These are phyloP conservation scores for Calocybe gambosa DNA, from an alignment of 1,284 basidiomycete species.

Conservation along the genomic window DNA sequence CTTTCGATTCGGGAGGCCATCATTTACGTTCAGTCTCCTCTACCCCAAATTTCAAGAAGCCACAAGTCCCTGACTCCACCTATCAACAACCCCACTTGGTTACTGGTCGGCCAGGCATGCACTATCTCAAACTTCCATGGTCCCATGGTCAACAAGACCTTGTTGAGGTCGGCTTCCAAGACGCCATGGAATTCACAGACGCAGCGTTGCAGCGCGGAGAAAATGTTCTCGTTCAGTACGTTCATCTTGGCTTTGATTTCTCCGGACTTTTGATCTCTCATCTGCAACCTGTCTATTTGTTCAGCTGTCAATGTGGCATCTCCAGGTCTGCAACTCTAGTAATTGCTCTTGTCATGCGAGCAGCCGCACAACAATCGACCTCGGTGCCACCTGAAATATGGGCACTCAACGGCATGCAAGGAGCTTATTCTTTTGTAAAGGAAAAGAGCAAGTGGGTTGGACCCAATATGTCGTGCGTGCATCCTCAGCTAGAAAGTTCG, in stretches of 20 bases:
- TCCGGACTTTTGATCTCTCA: constrained; percentile 15
- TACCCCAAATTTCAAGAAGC: constrained; percentile 55
- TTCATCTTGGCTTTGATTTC: constrained; percentile 20
- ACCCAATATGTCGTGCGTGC: constrained; percentile 91
- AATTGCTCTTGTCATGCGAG: constrained; percentile 94
- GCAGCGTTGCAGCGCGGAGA: constrained; percentile 66
- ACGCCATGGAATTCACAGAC: constrained; percentile 79
- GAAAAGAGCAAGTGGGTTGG: constrained; percentile 84
- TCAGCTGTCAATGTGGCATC: constrained; percentile 93
- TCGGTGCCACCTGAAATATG: constrained; percentile 68
- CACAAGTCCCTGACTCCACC: constrained; percentile 35
- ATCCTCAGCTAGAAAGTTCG: constrained; percentile 9
- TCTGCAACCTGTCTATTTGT: constrained; percentile 17
- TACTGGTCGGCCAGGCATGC: constrained; percentile 68
- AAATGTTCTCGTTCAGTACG: constrained; percentile 85
- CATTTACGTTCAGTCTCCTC: constrained; percentile 56
- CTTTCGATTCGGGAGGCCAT: constrained; percentile 53
- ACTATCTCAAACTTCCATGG: constrained; percentile 93
- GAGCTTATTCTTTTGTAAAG: constrained; percentile 88
- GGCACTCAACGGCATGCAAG: constrained; percentile 86
- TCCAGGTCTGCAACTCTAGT: constrained; percentile 90
- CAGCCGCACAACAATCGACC: constrained; percentile 69
- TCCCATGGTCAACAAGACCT: constrained; percentile 91
- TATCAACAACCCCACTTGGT: constrained; percentile 60
- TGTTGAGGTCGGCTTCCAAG: constrained; percentile 70